These are phyloP conservation scores for Hypoxylon sp. DNA, from an alignment of 2,329 filamentous ascomycete genomes.

Conservation along the genomic window DNA sequence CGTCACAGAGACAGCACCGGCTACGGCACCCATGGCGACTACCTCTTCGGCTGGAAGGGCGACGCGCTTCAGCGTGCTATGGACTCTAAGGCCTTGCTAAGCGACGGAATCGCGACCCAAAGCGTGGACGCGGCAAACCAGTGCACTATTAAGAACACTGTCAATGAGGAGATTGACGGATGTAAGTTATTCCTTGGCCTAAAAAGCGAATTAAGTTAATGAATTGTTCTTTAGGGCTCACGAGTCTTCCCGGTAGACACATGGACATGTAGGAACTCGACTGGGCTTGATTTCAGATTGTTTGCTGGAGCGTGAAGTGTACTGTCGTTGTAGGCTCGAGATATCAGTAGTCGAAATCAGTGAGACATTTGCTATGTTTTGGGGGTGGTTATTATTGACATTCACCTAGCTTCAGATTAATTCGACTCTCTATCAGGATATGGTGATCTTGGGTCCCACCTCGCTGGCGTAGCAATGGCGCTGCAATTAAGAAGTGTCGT, in stretches of 20 bases:
- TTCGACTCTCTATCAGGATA: no score
- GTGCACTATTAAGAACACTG: constrained; percentile 46
- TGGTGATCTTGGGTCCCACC: not conserved
- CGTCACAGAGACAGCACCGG: constrained; percentile 46
- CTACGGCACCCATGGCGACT: constrained; percentile 52
- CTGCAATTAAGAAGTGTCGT: not conserved
- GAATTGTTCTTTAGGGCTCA: constrained; percentile 28
- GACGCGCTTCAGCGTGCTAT: constrained; percentile 57
- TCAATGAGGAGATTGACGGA: constrained; percentile 49
- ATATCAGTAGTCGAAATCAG: constrained; percentile 3
- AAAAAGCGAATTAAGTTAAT: constrained; percentile 13
- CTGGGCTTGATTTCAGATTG: not conserved
- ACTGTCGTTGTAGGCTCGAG: not conserved
- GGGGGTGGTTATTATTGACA: not conserved
- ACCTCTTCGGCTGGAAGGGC: constrained; percentile 46
- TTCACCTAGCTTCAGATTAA: not conserved
- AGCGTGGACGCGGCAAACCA: constrained; percentile 46
- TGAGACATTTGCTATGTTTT: not conserved
- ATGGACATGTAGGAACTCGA: constrained; percentile 36
- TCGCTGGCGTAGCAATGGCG: not conserved
- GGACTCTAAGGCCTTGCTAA: constrained; percentile 54
- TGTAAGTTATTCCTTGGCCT: constrained; percentile 45
- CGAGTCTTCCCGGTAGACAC: constrained; percentile 30
- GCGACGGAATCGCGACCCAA: constrained; percentile 48
- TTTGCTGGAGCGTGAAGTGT: not conserved